Evolutionary conservation across 169 alveolate species (phyloP).

Genomic region (Plasmodium chabaudi): DNA sequence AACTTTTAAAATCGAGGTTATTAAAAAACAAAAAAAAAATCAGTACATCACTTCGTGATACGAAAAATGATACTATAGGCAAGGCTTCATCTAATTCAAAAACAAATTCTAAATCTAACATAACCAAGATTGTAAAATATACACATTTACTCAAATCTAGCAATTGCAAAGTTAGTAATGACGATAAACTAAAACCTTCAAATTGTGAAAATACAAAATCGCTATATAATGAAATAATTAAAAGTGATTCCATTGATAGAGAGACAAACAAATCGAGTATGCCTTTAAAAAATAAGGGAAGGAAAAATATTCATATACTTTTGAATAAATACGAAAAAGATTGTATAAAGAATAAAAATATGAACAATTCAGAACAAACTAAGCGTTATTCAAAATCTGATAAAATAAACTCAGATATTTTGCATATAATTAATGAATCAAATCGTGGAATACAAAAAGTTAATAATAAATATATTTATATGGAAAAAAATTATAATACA

Average conservation of each 20-base stretch:
- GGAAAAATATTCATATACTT: not conserved
- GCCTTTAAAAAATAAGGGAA: not conserved
- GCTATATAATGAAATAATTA: not conserved
- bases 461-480: not conserved
- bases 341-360: not conserved
- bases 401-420: not conserved
- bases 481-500: slow-evolving; percentile 11
- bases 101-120: slow-evolving; percentile 1
- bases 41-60: slow-evolving; percentile 11
- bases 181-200: too few relatives aligned
- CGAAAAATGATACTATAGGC: slow-evolving; percentile 14
- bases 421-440: slow-evolving; percentile 1
- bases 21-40: slow-evolving; percentile 28
- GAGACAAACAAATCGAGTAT: not conserved
- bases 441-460: not conserved
- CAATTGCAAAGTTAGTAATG: too few relatives aligned
- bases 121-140: too few relatives aligned
- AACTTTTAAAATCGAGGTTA: slow-evolving; percentile 38
- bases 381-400: slow-evolving; percentile 7
- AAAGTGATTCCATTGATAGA: not conserved
- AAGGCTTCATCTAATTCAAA: slow-evolving; percentile 24
- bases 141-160: too few relatives aligned
- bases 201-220: too few relatives aligned
- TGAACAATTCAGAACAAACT: slow-evolving; percentile 18
- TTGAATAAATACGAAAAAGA: not conserved